These are phyloP conservation scores for Rhytidiadelphus loreus DNA, from an alignment of 225 moss, liverwort and hornwort species.

Conservation along the genomic window DNA sequence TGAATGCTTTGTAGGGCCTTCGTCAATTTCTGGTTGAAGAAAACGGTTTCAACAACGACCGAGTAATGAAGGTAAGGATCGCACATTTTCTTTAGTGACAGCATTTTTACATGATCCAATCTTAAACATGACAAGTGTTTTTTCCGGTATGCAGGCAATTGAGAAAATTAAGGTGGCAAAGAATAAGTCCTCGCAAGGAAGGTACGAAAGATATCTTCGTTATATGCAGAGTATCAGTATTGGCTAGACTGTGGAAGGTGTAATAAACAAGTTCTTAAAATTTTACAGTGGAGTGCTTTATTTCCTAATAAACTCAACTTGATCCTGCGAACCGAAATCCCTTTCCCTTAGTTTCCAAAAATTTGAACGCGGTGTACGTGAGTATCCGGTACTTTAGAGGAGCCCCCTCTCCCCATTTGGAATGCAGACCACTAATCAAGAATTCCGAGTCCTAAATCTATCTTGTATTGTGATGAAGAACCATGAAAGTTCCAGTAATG, in stretches of 20 bases:
- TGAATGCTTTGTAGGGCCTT: slow-evolving; percentile 48
- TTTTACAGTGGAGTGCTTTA: not conserved
- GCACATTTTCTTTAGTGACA: not conserved
- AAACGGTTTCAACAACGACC: slow-evolving; percentile 88
- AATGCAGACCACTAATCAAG: not conserved
- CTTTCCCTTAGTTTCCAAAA: not conserved
- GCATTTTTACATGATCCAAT: not conserved
- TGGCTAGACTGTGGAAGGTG: not conserved
- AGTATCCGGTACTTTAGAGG: not conserved
- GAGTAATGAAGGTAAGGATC: slow-evolving; percentile 59
- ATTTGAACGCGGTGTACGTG: not conserved
- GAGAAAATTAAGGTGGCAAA: slow-evolving; percentile 97
- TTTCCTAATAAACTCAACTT: not conserved
- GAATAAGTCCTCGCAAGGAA: slow-evolving; percentile 95
- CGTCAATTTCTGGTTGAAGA: slow-evolving; percentile 84
- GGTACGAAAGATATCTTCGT: slow-evolving; percentile 30
- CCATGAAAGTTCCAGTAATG: not conserved
- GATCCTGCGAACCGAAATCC: not conserved
- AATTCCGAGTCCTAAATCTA: not conserved
- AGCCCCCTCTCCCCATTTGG: not conserved
- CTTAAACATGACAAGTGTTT: not conserved
- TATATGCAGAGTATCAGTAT: not conserved
- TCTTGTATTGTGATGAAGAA: not conserved
- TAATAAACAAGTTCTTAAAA: not conserved
- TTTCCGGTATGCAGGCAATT: slow-evolving; percentile 42